These are phyloP conservation scores for Aegilops sharonensis DNA, from an alignment of 176 grass and related monocot species.

Conservation along the genomic window DNA sequence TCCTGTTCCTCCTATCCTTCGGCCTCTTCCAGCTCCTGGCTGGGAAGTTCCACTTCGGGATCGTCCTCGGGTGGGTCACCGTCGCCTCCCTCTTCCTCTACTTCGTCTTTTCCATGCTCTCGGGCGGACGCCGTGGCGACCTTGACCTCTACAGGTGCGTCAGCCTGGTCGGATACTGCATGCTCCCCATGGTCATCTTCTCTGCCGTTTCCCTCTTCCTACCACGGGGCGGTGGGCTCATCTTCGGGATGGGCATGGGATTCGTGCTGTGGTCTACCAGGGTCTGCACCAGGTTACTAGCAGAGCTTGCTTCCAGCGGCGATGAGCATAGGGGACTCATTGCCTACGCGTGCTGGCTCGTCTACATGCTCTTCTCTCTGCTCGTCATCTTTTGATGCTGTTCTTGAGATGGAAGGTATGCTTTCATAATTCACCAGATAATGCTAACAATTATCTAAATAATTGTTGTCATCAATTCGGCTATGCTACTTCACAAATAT, in stretches of 20 bases:
- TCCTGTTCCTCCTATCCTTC: constrained; percentile 86
- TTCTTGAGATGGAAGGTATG: constrained; percentile 21
- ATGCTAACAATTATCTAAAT: constrained; percentile 5
- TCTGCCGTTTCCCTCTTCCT: constrained; percentile 83
- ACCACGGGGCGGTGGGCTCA: constrained; percentile 64
- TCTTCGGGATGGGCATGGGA: constrained; percentile 64
- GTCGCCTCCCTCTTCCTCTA: constrained; percentile 88
- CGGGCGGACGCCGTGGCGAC: constrained; percentile 71
- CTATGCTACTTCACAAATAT: neutral
- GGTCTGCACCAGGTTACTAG: constrained; percentile 79
- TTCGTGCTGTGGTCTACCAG: constrained; percentile 94
- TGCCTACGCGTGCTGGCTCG: constrained; percentile 88
- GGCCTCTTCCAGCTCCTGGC: constrained; percentile 94
- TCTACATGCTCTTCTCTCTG: constrained; percentile 93
- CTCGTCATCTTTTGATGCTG: constrained; percentile 82
- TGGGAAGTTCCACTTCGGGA: constrained; percentile 94
- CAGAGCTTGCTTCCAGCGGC: constrained; percentile 80
- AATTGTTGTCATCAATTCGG: neutral
- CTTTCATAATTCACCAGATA: neutral
- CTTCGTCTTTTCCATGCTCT: constrained; percentile 85
- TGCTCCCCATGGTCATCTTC: constrained; percentile 99
- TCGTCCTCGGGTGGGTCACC: constrained; percentile 92
- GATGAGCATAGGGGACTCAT: constrained; percentile 81
- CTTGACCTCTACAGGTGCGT: constrained; percentile 88
- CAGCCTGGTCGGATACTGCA: constrained; percentile 91